Base-by-base conservation (phyloP, 129 eudicot genomes). In the Erigeron canadensis region DNA sequence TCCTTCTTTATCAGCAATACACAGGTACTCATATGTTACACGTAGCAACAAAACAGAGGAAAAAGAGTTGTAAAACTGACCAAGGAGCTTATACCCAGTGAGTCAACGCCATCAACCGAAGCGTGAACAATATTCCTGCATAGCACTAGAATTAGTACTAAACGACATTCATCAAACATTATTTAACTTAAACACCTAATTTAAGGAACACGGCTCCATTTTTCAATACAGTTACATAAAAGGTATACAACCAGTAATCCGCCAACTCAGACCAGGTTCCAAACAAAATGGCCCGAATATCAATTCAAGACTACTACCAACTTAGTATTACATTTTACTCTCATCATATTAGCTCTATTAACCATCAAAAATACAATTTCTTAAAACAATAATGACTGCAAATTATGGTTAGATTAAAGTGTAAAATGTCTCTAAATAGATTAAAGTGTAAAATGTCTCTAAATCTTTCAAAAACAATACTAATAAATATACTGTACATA, bases 101-200 rank as follows among this genome's bases (percentile, higher is more conserved):
- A 77, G 18, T 83, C 85, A 54, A 77, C 91, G 45, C 96, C 96
- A 77, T 86, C 96, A 54, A 81, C 40, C 10, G 91, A 85, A 74
- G 85, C 84, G 64, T 74, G 75, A 10, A 47, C 50, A 71, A 70
- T 68, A 65, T 58, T 81, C 91, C 95, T 88, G 75, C 68, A 79
- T 12, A 83, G 64, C 66, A 65, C 11, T 38, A 46, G 11, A 45
- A 67, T 75, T 58, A 70, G 61, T 65, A 78, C 67, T 19, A 59
- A 55, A 64, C 0, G 10, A 9, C 12, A 62, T n/a, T 55, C 59
- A 54, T 46, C 37, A 42, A 45, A 43, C 66, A 75, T 41, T 48
- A 42, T 22, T 41, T 44, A 21, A 68, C 62, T 23, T 47, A 60
- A 41, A 59, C 63, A 38, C 67, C 38, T 18, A 39, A 19, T 23